Conservation (phyloP, 768 basidiomycete species). For the Pleurotus giganteus region DNA sequence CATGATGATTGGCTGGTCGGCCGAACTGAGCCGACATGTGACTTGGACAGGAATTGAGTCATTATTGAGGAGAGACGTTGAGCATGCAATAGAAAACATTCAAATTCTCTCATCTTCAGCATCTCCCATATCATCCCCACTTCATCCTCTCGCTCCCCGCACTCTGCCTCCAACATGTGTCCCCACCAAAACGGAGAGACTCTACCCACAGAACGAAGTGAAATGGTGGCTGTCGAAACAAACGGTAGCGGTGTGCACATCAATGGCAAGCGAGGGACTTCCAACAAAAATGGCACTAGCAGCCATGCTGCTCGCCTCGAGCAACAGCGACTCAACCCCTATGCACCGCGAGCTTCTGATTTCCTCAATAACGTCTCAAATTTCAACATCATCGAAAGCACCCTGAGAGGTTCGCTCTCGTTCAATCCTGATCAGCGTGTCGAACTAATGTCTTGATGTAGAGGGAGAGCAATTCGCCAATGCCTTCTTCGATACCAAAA, state of each 20-base stretch:
- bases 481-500: constrained; percentile 99
- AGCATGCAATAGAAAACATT: constrained; percentile 1
- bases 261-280: constrained; percentile 45
- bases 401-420: constrained; percentile 74
- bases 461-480: constrained; percentile 99
- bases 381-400: constrained; percentile 97
- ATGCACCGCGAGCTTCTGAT: constrained; percentile 88
- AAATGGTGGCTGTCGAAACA: constrained; percentile 74
- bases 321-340: constrained; percentile 62
- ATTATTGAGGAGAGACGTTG: background rate
- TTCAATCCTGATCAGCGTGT: background rate
- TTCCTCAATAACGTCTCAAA: constrained; percentile 91
- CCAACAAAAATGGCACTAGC: constrained; percentile 32
- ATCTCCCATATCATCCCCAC: background rate
- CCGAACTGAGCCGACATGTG: constrained; percentile 1
- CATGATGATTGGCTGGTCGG: constrained; percentile 1
- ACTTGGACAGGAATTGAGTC: background rate
- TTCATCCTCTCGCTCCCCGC: background rate
- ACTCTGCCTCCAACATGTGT: constrained; percentile 46
- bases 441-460: constrained; percentile 26
- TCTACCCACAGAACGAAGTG: constrained; percentile 39
- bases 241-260: constrained; percentile 36
- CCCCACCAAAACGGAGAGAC: constrained; percentile 54
- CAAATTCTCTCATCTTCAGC: background rate
- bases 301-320: constrained; percentile 28